Base-by-base conservation (phyloP, 176 grass and related monocot species). In the Miscanthus lutarioriparius region DNA sequence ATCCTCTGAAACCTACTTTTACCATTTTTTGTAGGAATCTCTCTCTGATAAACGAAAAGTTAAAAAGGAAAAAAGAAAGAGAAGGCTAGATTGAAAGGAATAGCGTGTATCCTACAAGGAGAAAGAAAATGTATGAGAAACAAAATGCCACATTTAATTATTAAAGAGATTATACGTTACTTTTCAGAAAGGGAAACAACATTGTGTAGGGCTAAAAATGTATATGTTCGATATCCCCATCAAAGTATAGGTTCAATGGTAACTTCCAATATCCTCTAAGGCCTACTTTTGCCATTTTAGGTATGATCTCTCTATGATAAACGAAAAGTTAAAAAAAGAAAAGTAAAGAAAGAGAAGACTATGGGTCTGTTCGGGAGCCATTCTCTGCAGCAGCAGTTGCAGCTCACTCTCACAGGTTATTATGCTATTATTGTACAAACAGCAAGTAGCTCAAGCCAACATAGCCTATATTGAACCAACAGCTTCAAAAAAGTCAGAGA, bases 71-170 rank as follows among this genome's bases (percentile, higher is more conserved):
- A 40, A 19, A 19, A n/a, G 17, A 39, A 71, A 43, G 22, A 25
- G 69, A 28, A 17, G 8, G 30, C 40, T 47, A n/a, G n/a, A n/a
- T n/a, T n/a, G n/a, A n/a, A 64, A 98, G 87, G 74, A 98, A 98
- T 3, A 98, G 85, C 1, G 89, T 81, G 66, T 90, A 98, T 22
- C 93, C 93, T 98, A 75, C 76, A 88, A 73, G 16, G 76, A 66
- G 30, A 39, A n/a, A 56, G 12, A 20, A 74, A 59, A 35, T 19
- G 74, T 78, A 74, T 76, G 67, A 87, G 28, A 30, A 30, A 7
- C 16, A 48, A 8, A 19, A 28, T 59, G 3, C 6, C 41, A 81
- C n/a, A 36, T 39, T 63, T 41, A 80, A 6, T 10, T 35, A 79
- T 38, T 6, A 43, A 54, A 20, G 13, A 0, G 16, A 53, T 10